Percentiles rank a stretch among this genome's conserved stretches.
These are phyloP conservation scores for Seminavis robusta DNA, from an alignment of 108 stramenopile species.

Conservation along the genomic window DNA sequence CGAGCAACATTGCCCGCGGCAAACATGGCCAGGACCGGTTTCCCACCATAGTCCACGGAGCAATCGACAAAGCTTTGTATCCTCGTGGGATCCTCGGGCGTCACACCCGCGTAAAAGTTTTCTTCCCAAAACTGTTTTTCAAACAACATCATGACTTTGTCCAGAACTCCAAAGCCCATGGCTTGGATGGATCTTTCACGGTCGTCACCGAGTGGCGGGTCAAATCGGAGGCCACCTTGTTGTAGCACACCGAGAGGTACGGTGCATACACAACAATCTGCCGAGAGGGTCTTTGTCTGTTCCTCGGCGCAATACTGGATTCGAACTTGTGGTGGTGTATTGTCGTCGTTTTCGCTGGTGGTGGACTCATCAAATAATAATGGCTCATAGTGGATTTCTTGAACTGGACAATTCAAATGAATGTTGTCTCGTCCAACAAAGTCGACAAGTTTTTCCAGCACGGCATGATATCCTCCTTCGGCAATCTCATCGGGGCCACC, in stretches of 20 bases:
- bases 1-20: background rate
- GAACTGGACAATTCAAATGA: too few species aligned
- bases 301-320: too few species aligned
- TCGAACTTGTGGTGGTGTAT: background rate
- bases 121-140: slow-evolving; percentile 16
- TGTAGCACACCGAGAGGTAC: slow-evolving; percentile 26
- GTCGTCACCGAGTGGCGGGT: background rate
- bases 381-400: too few species aligned
- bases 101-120: too few species aligned
- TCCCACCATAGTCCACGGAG: background rate
- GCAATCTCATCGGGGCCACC: slow-evolving; percentile 12
- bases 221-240: slow-evolving; percentile 5
- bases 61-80: background rate
- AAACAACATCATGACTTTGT: slow-evolving; percentile 20
- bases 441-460: background rate
- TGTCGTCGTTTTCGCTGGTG: too few species aligned
- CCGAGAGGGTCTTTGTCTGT: too few species aligned
- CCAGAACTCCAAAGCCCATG: slow-evolving; percentile 26
- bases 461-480: slow-evolving; percentile 1
- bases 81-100: background rate
- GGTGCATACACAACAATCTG: slow-evolving; percentile 23
- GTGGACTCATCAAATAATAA: background rate
- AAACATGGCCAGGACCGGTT: slow-evolving; percentile 1
- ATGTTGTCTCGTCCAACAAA: too few species aligned
- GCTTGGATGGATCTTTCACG: slow-evolving; percentile 11